Evolutionary conservation across 2,329 filamentous ascomycete species (phyloP), one percentile per base, ranked within the genome.

Genomic region (Emmonsiellopsis sp.): DNA sequence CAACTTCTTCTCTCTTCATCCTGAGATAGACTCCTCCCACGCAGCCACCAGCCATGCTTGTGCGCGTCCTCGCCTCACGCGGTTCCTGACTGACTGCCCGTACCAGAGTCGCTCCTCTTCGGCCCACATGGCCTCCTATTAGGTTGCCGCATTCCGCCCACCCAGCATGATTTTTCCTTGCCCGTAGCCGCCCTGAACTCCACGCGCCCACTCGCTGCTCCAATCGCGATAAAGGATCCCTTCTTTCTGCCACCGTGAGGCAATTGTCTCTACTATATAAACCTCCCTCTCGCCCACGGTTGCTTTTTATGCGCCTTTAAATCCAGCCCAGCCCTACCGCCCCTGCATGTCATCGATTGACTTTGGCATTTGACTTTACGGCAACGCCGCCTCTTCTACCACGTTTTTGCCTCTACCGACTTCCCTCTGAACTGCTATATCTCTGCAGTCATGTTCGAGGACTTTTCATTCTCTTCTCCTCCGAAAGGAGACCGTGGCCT

Each of bases 401-500:
- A 10, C 17, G 2, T 44, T 44, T 11, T 31, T 21, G 21, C 21
- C 21, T 13, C 13, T 46, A 33, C n/a, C 27, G 43, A 40, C 33
- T 32, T 46, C 37, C 8, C 21, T 11, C n/a, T 10, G 17, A 17
- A 17, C 21, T 27, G 21, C 3, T 27, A 27, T 27, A 27, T 31
- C 17, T 11, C 8, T 45, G 9, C 51, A n/a, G 21, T 14, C 56
- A 72, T 72, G 70, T 72, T 72, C 57, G 69, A 72, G 57, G 67
- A 70, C 57, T 71, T 71, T 58, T 70, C 69, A 46, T 71, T 71
- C 57, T 65, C 68, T 9, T 67, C 68, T 37, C 63, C 69, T 9
- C 68, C 67, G 17, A 42, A n/a, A 32, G 44, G 36, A 45, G 33
- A 48, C n/a, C 60, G 55, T 49, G 59, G 60, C 0, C 52, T 63